phyloP scores from a whole-genome alignment of 1,139 yeast species.

The Candida tropicalis region DNA sequence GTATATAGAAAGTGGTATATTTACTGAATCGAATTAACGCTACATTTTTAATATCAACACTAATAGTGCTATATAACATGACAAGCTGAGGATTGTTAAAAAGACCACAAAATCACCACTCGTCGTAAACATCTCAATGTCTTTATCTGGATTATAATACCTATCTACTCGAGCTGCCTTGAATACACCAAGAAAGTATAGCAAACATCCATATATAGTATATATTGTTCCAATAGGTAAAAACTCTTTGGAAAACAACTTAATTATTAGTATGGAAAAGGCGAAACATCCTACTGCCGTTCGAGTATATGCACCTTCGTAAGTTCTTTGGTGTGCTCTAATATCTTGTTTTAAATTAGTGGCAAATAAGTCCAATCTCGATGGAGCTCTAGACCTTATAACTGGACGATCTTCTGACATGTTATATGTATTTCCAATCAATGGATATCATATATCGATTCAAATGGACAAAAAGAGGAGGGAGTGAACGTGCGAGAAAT shows the following conservation, averaged over 20 bases:
- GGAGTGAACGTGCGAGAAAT: too few relatives aligned
- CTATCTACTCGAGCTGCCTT: conserved; percentile 49
- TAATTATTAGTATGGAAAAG: conserved; percentile 50
- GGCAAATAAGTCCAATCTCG: conserved; percentile 37
- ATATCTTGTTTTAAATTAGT: conserved; percentile 50
- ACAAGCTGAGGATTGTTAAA: conserved; percentile 44
- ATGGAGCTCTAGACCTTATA: conserved; percentile 29
- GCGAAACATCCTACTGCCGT: conserved; percentile 53
- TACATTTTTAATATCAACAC: conserved; percentile 43
- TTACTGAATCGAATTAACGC: too few relatives aligned
- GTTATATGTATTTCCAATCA: not conserved
- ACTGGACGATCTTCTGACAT: conserved; percentile 10
- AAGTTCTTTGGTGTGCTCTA: conserved; percentile 62
- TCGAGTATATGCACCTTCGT: conserved; percentile 62
- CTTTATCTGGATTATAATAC: conserved; percentile 45
- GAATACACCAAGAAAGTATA: conserved; percentile 50
- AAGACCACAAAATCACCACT: conserved; percentile 53
- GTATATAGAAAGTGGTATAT: too few relatives aligned
- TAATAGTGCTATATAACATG: conserved; percentile 48
- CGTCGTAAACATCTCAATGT: conserved; percentile 47
- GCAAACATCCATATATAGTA: conserved; percentile 51
- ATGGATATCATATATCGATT: not conserved
- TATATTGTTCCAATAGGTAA: conserved; percentile 56
- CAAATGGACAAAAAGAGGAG: too few relatives aligned
- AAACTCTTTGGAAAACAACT: conserved; percentile 55